A percentile compares a stretch with the other conserved stretches of the same genome.
Conservation (phyloP, 2,329 filamentous ascomycete genomes). For the Epichloe gansuensis region DNA sequence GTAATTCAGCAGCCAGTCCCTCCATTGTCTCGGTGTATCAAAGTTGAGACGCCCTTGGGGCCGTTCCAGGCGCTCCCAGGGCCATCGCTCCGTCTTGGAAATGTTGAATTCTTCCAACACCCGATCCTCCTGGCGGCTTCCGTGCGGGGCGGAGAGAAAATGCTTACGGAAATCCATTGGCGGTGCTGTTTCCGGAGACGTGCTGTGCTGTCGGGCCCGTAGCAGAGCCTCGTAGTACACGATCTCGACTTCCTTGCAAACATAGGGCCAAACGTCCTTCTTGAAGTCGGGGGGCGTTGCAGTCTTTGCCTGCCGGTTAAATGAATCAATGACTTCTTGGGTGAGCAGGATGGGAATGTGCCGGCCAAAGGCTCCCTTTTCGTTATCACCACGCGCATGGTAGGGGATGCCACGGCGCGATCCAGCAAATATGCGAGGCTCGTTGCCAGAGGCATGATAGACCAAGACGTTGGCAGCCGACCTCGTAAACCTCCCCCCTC, state of each 20-base stretch:
- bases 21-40: neutral
- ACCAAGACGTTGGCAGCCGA: neutral
- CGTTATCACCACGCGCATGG: constrained; percentile 5
- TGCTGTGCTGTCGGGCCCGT: neutral
- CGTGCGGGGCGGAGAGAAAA: neutral
- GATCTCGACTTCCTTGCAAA: constrained; percentile 3
- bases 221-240: constrained; percentile 6
- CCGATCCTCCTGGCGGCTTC: neutral
- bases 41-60: neutral
- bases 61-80: constrained; percentile 4
- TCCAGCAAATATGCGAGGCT: constrained; percentile 4
- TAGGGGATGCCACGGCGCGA: constrained; percentile 6
- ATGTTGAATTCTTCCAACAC: constrained; percentile 3
- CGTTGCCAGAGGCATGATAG: constrained; percentile 1
- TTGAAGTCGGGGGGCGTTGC: neutral
- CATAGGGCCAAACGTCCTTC: constrained; percentile 1
- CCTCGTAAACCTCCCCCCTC: neutral
- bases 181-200: neutral
- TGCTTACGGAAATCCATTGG: neutral
- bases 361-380: constrained; percentile 1
- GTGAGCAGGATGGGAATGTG: constrained; percentile 3
- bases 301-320: neutral
- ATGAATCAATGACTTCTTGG: neutral
- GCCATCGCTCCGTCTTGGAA: constrained; percentile 1
- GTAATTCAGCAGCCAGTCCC: constrained; percentile 2